Percentiles rank a stretch among this genome's conserved stretches.
These are phyloP conservation scores for Wickerhamomyces sydowiorum DNA, from an alignment of 805 yeast species.

Conservation along the genomic window DNA sequence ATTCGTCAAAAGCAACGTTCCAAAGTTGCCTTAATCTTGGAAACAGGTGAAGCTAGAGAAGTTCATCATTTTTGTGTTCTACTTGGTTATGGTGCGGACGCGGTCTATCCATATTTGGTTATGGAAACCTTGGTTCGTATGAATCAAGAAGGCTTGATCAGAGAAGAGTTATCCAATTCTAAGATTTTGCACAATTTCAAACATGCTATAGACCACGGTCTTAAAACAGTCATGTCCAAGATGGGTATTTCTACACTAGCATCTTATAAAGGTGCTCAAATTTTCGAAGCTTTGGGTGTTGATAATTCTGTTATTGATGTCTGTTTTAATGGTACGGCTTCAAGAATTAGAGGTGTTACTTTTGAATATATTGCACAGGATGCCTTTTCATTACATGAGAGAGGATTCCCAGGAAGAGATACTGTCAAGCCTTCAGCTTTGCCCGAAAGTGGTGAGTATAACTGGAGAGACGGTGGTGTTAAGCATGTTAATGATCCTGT, in stretches of 20 bases:
- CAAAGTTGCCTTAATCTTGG: slow-evolving; percentile 84
- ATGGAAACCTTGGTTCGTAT: slow-evolving; percentile 83
- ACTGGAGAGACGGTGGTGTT: slow-evolving; percentile 98
- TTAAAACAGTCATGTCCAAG: slow-evolving; percentile 95
- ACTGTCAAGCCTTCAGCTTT: slow-evolving; percentile 63
- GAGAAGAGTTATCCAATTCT: slow-evolving; percentile 49
- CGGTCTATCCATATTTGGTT: slow-evolving; percentile 88
- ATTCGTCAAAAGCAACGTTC: slow-evolving; percentile 96
- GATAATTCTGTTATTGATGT: slow-evolving; percentile 93
- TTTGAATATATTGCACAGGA: slow-evolving; percentile 96
- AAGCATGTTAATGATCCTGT: slow-evolving; percentile 92
- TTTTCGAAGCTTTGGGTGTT: slow-evolving; percentile 93
- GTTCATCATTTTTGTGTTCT: slow-evolving; percentile 94
- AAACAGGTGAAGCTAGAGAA: slow-evolving; percentile 96
- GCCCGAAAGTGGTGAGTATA: slow-evolving; percentile 95
- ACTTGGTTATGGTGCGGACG: slow-evolving; percentile 97
- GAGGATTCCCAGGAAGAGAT: slow-evolving; percentile 79
- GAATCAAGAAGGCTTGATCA: slow-evolving; percentile 72
- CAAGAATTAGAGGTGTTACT: slow-evolving; percentile 92
- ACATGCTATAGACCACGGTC: slow-evolving; percentile 83
- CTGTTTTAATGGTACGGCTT: slow-evolving; percentile 96
- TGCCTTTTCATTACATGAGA: slow-evolving; percentile 88
- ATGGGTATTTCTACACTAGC: slow-evolving; percentile 99
- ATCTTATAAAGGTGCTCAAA: slow-evolving; percentile 98
- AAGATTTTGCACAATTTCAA: slow-evolving; percentile 72